Evolutionary conservation across 352 stramenopile species (phyloP), one percentile per base, ranked within the genome.

Genomic region (Peronospora destructor): DNA sequence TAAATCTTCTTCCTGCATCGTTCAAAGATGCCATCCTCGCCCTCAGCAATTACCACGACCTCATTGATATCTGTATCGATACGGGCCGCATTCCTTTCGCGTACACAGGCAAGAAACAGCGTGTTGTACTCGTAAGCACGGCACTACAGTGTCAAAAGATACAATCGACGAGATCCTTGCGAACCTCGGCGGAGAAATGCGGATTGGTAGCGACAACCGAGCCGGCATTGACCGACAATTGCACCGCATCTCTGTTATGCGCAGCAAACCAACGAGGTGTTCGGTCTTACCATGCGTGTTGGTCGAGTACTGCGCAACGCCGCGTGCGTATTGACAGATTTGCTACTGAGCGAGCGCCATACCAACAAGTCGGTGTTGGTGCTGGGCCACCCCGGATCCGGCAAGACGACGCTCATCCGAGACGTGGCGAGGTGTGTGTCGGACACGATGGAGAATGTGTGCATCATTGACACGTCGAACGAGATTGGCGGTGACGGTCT

Each of bases 401-500:
- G 84, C 10, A 95, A 95, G 49, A 94, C 84, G 14, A 94, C 84
- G 4, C 59, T 95, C 3, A 82, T 97, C 28, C 70, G 83, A 51
- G 84, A 95, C 38, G 71, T 89, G 12, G 73, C 81, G 6, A 56
- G 78, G 2, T 74, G 66, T 17, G 56, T 96, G n/a, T 69, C 84
- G 0, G 51, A 74, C 46, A 64, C 53, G 10, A 68, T 64, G 33
- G 61, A 81, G 64, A 94, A 91, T 49, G 74, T 94, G 9, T 72
- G 79, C 14, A 87, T 95, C 33, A 82, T 96, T 19, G 87, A 96
- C 64, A 95, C 85, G 19, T 91, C 69, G n/a, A 95, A 95, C 64
- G 84, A 95, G 59, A 96, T 96, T 58, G 81, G 68, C 8, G 85
- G 87, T n/a, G 81, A 92, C 51, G 83, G 85, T n/a, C 50, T 82